Base-by-base conservation (phyloP, 2,329 filamentous ascomycete genomes). In the Penicillium palitans region DNA sequence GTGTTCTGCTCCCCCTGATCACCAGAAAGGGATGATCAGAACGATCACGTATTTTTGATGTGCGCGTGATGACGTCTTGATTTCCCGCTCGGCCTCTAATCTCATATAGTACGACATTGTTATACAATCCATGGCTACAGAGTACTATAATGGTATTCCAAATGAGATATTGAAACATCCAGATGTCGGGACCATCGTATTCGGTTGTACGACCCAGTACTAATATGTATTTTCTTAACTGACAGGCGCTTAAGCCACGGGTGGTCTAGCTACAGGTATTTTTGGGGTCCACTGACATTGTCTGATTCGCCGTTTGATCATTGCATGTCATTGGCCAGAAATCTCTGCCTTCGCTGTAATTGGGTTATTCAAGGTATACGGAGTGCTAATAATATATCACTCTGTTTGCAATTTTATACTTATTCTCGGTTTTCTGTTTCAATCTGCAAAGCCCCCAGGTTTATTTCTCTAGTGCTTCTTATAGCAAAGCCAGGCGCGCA, bases 311-410 rank as follows among this genome's bases (percentile, higher is more conserved):
- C 7, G 8, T 21, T 21, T 1, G 2, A 46, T 25, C 8, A 29
- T 61, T 52, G 15, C 17, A 49, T 46, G 1, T 17, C n/a, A 50
- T 61, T 58, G 58, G 29, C 19, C 17, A 53, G 5, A 62, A 61
- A 61, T 50, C 33, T 61, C 58, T 61, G 46, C 31, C 27, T 19
- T 42, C 13, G n/a, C 35, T 42, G 39, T 21, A 17, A 57, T 44
- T 55, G 46, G 42, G 42, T 48, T 35, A 10, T 33, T 41, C 25
- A 19, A 53, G 19, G 40, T 46, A 46, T 40, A 40, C 39, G 21
- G 35, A 24, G 29, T 33, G 41, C 24, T 21, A 40, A 37, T 33
- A 33, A 33, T 33, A 33, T 24, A 55, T 51, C 35, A 40, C 35
- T 45, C 37, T 24, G 42, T 25, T 24, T 19, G 15, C 21, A 52